A percentile compares a stretch with the other conserved stretches of the same genome.
Evolutionary conservation across 2,329 filamentous ascomycete species (phyloP).

Genomic region (Polychaeton citri): DNA sequence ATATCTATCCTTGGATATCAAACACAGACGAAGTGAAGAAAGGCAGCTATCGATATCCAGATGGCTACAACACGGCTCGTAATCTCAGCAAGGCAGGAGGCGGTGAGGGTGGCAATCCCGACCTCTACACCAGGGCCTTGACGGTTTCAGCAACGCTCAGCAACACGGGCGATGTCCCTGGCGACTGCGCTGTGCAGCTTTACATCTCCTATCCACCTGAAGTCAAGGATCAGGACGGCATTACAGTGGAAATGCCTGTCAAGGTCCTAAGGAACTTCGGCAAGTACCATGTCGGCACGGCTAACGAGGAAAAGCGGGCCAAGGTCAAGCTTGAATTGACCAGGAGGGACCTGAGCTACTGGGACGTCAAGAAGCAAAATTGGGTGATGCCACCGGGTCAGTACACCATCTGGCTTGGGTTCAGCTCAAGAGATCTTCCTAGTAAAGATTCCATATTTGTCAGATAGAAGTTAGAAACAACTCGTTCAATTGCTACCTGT

Average conservation of each 20-base stretch:
- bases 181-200: slow-evolving; percentile 43
- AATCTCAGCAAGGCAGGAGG: slow-evolving; percentile 52
- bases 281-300: slow-evolving; percentile 20
- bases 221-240: slow-evolving; percentile 12
- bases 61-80: slow-evolving; percentile 37
- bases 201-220: slow-evolving; percentile 35
- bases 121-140: slow-evolving; percentile 46
- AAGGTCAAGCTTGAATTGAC: slow-evolving; percentile 17
- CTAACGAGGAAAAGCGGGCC: slow-evolving; percentile 8
- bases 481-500: too few species aligned
- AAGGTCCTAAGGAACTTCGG: slow-evolving; percentile 32
- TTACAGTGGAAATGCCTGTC: slow-evolving; percentile 31
- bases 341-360: slow-evolving; percentile 22
- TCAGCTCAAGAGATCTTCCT: slow-evolving; percentile 14
- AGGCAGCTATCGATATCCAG: slow-evolving; percentile 36
- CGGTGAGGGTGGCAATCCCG: slow-evolving; percentile 54
- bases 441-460: background rate
- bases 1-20: slow-evolving; percentile 59
- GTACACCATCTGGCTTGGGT: slow-evolving; percentile 18
- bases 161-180: slow-evolving; percentile 47
- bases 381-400: slow-evolving; percentile 22
- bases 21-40: slow-evolving; percentile 34
- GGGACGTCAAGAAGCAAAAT: slow-evolving; percentile 22
- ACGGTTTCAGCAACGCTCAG: slow-evolving; percentile 39
- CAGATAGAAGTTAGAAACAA: too few species aligned